phyloP scores from a whole-genome alignment of 1,139 yeast species.

The Taiozyma sp. region DNA sequence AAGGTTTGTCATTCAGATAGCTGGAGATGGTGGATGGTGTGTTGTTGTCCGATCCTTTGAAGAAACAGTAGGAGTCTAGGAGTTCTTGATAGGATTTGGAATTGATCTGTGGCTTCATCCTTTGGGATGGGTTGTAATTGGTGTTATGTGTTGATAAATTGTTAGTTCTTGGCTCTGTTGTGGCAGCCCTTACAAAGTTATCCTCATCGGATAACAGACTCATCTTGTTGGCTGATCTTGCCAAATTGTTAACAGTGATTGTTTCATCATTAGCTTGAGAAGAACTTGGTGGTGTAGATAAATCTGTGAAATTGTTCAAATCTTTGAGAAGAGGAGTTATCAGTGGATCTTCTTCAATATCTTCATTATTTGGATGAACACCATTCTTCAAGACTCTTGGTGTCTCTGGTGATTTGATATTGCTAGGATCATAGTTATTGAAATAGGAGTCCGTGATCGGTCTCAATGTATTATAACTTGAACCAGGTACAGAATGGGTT shows the following conservation, averaged over 20 bases:
- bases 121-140: background rate
- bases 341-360: conserved; percentile 8
- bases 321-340: conserved; percentile 17
- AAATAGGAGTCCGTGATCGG: conserved; percentile 10
- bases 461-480: background rate
- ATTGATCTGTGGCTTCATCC: conserved; percentile 37
- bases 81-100: conserved; percentile 65
- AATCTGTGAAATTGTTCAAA: conserved; percentile 9
- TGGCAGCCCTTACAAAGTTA: background rate
- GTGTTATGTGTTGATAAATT: background rate
- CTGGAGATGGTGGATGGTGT: background rate
- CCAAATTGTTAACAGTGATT: background rate
- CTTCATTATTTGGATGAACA: background rate
- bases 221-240: background rate
- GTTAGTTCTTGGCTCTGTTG: background rate
- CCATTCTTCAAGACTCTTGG: conserved; percentile 16
- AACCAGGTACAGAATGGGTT: background rate
- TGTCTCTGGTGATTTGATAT: conserved; percentile 20
- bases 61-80: conserved; percentile 72
- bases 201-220: background rate
- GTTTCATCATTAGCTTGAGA: background rate
- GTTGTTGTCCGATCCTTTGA: conserved; percentile 19
- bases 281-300: background rate
- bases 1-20: background rate
- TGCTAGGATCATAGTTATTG: conserved; percentile 15